Evolutionary conservation across 2,329 filamentous ascomycete genomes (phyloP), one percentile per base, ranked within the genome.

Genomic region (Apiospora saccharicola): DNA sequence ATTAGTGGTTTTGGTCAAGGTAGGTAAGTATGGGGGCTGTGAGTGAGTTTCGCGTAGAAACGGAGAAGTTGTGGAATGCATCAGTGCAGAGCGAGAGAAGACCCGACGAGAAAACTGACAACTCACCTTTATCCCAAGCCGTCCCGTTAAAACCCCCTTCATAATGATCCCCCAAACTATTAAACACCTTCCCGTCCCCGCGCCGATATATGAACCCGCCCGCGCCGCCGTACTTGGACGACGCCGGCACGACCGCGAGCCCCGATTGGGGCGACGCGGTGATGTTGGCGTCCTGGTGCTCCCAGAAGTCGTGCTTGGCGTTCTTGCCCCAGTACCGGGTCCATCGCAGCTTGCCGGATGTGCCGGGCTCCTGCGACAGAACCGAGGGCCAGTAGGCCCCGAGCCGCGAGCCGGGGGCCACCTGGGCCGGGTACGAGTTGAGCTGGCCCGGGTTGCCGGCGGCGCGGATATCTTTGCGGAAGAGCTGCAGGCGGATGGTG

Each of bases 141-240:
- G 70, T 70, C 46, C 46, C 22, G 7, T n/a, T 49, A 16, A 61
- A 34, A 10, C 44, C 72, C 22, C 46, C 46, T 6, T 49, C 30
- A 72, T 68, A 14, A 70, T 74, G 72, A 24, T 77, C 71, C 13
- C 70, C 74, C 2, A 77, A 68, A 34, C 75, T 74, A 2, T 74
- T 70, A 12, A 70, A 73, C 30, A 77, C 69, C 73, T 74, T 75
- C 4, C 75, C 76, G 37, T 77, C 76, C 26, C 49, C 72, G 24
- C 72, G 71, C 46, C 74, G 71, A 41, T 76, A 77, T 2, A 76
- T 68, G 34, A 77, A 67, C 12, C 75, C 76, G 10, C 75, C 75
- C 1, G 69, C 71, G 24, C 75, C 70, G 3, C 46, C 1, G 26
- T 72, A 75, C 22, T 71, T 67, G 34, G 75, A 72, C 0, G 74